phyloP scores from a whole-genome alignment of 78 protist species.

The Creolimax fragrantissima region DNA sequence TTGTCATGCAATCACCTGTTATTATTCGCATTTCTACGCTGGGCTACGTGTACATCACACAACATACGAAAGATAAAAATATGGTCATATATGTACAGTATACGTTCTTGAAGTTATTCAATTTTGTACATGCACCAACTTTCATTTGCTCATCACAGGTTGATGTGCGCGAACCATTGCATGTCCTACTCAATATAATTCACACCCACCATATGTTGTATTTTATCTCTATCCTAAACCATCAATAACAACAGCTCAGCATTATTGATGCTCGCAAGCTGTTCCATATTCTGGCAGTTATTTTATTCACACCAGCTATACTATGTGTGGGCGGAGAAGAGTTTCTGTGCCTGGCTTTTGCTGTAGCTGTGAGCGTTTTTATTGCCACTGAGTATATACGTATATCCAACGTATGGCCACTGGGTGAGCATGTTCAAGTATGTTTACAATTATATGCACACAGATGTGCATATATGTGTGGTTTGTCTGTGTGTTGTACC shows the following conservation, averaged over 20 bases:
- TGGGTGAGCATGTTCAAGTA: background rate
- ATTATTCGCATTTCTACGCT: too few species aligned
- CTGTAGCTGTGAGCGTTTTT: background rate
- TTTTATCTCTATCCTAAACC: background rate
- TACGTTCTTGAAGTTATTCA: too few species aligned
- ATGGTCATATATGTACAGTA: too few species aligned
- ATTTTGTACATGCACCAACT: too few species aligned
- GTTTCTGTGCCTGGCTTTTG: background rate
- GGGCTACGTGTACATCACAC: too few species aligned
- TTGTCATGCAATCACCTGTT: too few species aligned
- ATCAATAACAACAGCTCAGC: background rate
- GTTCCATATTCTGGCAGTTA: background rate
- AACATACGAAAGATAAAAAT: too few species aligned
- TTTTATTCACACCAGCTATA: background rate
- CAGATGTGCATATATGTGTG: background rate
- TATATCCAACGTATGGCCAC: background rate
- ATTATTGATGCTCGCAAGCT: background rate
- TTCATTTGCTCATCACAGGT: too few species aligned
- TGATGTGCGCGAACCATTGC: too few species aligned
- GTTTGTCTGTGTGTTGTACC: too few species aligned
- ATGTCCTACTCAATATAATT: too few species aligned
- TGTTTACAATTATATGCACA: background rate
- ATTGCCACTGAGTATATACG: background rate
- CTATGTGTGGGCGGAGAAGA: background rate
- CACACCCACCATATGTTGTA: background rate